phyloP scores from a whole-genome alignment of 2,329 filamentous ascomycete species.

The Hortaea werneckii region DNA sequence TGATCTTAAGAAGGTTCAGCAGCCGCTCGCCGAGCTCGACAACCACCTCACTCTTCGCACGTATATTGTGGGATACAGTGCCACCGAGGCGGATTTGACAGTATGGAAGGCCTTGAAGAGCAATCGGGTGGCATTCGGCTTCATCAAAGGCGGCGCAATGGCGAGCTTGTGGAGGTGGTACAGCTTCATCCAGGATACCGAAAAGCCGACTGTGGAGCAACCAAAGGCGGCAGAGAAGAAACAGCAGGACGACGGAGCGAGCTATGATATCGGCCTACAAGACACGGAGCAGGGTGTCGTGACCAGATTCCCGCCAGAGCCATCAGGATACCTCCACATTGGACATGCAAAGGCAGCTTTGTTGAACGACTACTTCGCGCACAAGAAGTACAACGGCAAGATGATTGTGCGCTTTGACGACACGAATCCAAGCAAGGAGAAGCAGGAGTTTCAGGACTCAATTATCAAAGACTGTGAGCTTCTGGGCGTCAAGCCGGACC shows the following conservation, averaged over 20 bases:
- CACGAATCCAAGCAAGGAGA: slow-evolving; percentile 95
- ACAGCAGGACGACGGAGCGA: slow-evolving; percentile 64
- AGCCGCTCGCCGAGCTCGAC: slow-evolving; percentile 63
- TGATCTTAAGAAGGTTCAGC: slow-evolving; percentile 77
- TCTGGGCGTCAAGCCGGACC: slow-evolving; percentile 85
- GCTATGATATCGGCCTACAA: slow-evolving; percentile 78
- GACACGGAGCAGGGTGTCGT: slow-evolving; percentile 83
- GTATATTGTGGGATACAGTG: slow-evolving; percentile 70
- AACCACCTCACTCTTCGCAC: slow-evolving; percentile 79
- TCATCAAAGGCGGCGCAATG: slow-evolving; percentile 67
- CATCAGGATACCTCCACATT: slow-evolving; percentile 90
- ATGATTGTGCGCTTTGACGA: slow-evolving; percentile 91
- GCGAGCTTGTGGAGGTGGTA: slow-evolving; percentile 80
- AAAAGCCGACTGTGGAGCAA: slow-evolving; percentile 56
- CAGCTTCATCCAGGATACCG: slow-evolving; percentile 67
- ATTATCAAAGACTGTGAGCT: slow-evolving; percentile 86
- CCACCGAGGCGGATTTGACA: slow-evolving; percentile 67
- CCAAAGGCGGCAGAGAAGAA: slow-evolving; percentile 34
- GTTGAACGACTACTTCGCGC: slow-evolving; percentile 93
- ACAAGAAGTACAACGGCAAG: slow-evolving; percentile 84
- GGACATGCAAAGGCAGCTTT: slow-evolving; percentile 90
- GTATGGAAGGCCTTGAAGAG: slow-evolving; percentile 74
- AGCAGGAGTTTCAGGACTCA: slow-evolving; percentile 87
- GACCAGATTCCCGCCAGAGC: slow-evolving; percentile 87
- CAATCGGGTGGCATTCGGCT: slow-evolving; percentile 74